Base-by-base conservation (phyloP, 2,329 filamentous ascomycete genomes). In the Fusarium sulawesiense region DNA sequence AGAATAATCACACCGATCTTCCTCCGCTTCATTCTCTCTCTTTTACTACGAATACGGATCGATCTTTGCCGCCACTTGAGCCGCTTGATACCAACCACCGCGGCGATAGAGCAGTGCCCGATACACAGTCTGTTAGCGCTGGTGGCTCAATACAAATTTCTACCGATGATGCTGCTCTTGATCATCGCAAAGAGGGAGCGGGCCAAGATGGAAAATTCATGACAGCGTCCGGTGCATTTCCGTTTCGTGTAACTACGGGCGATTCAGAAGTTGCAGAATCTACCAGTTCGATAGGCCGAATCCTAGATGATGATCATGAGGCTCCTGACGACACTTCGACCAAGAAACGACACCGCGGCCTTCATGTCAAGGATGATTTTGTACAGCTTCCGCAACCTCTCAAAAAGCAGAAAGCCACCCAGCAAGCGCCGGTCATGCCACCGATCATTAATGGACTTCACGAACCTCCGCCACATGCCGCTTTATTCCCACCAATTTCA, bases 391-490 rank as follows among this genome's bases (percentile, higher is more conserved):
- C 89, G 2, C 87, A 90, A 73, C 88, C 88, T 5, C 82, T 88
- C 49, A 90, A 90, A 81, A 90, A 90, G 75, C 87, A 88, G 71
- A 90, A 88, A 75, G 85, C 88, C 5, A 81, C 84, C 14, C 84
- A 86, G 66, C 85, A 87, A 72, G 80, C 83, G 7, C 84, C 79
- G 12, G 80, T 73, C 47, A 86, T 89, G 75, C 89, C 89, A 11
- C 88, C 88, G 56, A 91, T 91, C 66, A 90, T 91, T 76, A 89
- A 88, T 64, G 88, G 88, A 51, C 81, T 91, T 7, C 85, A 87
- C 70, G 87, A 90, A 70, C 88, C 88, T 4, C 88, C 88, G 4
- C 88, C 87, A 6, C 83, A 89, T 59, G 85, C 87, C 50, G 85
- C 87, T 44, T 80, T 89, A n/a, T 89, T 91, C 68, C 88, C 89